Base-by-base conservation (phyloP, 306 rosid genomes). In the Cicer chorassanicum region DNA sequence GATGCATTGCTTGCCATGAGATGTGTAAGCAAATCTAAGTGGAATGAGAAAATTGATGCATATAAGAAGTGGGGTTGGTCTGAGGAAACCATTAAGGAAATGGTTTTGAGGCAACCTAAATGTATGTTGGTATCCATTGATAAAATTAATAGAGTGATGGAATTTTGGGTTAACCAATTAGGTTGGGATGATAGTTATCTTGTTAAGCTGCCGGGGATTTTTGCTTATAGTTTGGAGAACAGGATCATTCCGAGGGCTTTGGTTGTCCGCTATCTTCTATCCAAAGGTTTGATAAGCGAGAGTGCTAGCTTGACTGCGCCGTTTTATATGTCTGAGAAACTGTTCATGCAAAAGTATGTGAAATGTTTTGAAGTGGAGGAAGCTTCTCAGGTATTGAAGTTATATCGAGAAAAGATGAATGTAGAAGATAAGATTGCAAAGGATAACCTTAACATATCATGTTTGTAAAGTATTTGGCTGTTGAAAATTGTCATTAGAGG, bases 11-110 rank as follows among this genome's bases (percentile, higher is more conserved):
- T 16, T 10, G 84, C 84, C 19, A 64, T 73, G 43, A n/a, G 19
- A 29, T 4, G 60, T 6, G 2, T 70, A 63, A 74, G 60, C 8
- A 70, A 83, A 72, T 63, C 84, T 39, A 72, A 62, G 5, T 86
- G 87, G 92, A 51, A 82, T 18, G 80, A 50, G 14, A 87, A 86
- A 74, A 53, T 85, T 5, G 69, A 76, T 7, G 49, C 65, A 42
- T 89, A 6, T 51, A 86, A 72, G 74, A 79, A 43, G 24, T 90
- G 89, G 90, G 95, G 93, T 48, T 90, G 82, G 84, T 68, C 84
- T 5, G 90, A 86, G 10, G 90, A 87, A 11, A 79, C 65, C 10
- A 36, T 82, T 38, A 15, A 43, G 24, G 57, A 61, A 8, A 74
- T 83, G 2, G 84, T 87, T 65, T 12, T 43, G 70, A 82, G 0